A percentile compares a stretch with the other conserved stretches of the same genome.
phyloP scores from a whole-genome alignment of 2,329 filamentous ascomycete genomes.

The Dactylellina sp. region DNA sequence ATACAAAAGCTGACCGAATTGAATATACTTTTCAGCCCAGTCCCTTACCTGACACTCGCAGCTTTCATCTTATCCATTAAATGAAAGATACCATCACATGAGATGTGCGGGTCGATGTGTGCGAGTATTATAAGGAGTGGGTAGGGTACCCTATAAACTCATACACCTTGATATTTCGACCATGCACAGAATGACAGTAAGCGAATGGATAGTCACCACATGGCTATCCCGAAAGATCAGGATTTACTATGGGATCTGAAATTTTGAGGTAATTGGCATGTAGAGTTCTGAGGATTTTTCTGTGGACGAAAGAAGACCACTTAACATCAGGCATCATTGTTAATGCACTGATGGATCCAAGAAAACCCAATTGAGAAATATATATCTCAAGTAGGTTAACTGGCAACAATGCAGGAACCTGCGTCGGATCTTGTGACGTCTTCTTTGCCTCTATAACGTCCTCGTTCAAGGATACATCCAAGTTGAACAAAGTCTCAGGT shows the following conservation, averaged over 20 bases:
- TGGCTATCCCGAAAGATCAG: conserved; percentile 34
- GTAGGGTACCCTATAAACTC: conserved; percentile 8
- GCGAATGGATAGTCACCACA: conserved; percentile 55
- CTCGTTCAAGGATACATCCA: background rate
- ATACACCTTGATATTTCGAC: conserved; percentile 22
- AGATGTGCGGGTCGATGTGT: conserved; percentile 25
- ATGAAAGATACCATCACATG: conserved; percentile 41
- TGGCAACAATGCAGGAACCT: conserved; percentile 48
- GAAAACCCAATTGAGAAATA: conserved; percentile 13
- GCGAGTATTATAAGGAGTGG: conserved; percentile 15
- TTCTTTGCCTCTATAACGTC: conserved; percentile 21
- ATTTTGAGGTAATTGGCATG: background rate
- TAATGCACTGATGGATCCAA: conserved; percentile 2
- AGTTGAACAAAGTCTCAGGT: conserved; percentile 10
- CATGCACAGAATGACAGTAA: conserved; percentile 27
- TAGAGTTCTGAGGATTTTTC: background rate
- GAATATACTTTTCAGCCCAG: background rate
- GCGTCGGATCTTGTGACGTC: conserved; percentile 50
- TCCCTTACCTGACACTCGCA: conserved; percentile 15
- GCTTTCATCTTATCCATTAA: conserved; percentile 26
- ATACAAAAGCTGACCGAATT: background rate
- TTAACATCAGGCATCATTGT: conserved; percentile 9
- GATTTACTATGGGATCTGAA: conserved; percentile 21
- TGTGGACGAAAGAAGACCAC: conserved; percentile 6
- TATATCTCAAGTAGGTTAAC: conserved; percentile 15